Percentiles rank a stretch among this genome's conserved stretches.
phyloP scores from a whole-genome alignment of 2,329 filamentous ascomycete species.

The Esteya vermicola region DNA sequence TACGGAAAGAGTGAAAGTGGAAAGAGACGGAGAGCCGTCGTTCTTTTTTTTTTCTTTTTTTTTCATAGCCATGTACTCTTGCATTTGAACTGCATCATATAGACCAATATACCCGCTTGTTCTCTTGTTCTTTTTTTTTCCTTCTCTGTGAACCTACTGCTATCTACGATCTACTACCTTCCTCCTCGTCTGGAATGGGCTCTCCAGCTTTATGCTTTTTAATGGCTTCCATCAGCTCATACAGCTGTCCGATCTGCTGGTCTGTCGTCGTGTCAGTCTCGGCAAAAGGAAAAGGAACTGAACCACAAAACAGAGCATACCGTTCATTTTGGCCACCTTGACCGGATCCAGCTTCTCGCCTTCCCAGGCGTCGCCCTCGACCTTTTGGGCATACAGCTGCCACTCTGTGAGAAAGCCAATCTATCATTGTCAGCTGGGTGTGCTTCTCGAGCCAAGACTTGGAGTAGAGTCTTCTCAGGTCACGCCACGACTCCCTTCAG shows the following conservation, averaged over 20 bases:
- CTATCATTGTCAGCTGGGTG: conserved; percentile 29
- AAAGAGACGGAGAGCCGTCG: not conserved
- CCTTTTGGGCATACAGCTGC: conserved; percentile 85
- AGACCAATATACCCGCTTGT: not conserved
- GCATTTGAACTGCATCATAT: no score
- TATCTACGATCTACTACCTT: not conserved
- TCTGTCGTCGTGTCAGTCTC: conserved; percentile 36
- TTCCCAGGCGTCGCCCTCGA: conserved; percentile 77
- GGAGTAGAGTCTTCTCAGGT: no score
- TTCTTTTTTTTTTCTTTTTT: not conserved
- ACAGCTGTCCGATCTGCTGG: conserved; percentile 84
- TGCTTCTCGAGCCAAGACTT: no score
- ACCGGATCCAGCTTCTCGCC: conserved; percentile 69
- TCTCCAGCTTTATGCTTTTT: conserved; percentile 20
- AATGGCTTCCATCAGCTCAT: conserved; percentile 85
- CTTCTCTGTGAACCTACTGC: not conserved
- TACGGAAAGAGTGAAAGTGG: not conserved
- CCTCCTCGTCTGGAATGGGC: not conserved
- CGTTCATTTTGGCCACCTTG: conserved; percentile 90
- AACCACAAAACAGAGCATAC: conserved; percentile 32
- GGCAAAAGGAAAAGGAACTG: not conserved
- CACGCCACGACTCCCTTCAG: no score
- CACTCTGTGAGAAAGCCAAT: conserved; percentile 94
- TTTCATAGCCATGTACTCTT: no score
- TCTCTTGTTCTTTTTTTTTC: not conserved